Evolutionary conservation across 2,329 filamentous ascomycete species (phyloP).

Genomic region (Colletotrichum lini): DNA sequence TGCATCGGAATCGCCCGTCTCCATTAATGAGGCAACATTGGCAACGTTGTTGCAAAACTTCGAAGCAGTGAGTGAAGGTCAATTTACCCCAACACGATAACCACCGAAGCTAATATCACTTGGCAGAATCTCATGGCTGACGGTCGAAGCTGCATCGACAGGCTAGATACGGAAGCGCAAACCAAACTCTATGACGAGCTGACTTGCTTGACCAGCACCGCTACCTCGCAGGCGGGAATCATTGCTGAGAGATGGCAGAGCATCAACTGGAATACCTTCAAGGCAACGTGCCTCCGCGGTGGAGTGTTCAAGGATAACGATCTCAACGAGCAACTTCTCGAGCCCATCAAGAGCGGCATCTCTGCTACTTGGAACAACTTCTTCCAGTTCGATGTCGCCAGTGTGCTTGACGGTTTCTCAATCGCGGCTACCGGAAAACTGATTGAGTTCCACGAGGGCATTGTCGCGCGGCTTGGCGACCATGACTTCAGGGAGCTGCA

Average conservation of each 20-base stretch:
- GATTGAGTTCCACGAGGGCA: background rate
- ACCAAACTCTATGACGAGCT: background rate
- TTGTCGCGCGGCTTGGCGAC: background rate
- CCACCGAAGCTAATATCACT: background rate
- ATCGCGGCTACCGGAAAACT: background rate
- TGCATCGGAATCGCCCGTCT: background rate
- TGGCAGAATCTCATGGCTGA: background rate
- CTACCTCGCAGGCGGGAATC: background rate
- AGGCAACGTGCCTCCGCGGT: background rate
- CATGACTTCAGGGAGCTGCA: background rate
- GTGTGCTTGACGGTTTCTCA: background rate
- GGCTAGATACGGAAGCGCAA: background rate
- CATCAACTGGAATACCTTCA: background rate
- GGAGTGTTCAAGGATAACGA: background rate
- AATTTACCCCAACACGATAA: too few species aligned
- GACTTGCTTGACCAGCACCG: background rate
- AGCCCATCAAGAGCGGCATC: background rate
- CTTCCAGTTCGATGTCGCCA: constrained; percentile 3
- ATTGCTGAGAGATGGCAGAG: background rate
- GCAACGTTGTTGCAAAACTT: background rate
- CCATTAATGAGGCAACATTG: background rate
- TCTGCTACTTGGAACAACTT: background rate
- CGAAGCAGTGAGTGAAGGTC: background rate
- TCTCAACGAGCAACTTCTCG: constrained; percentile 20
- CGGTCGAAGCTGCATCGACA: background rate